Evolutionary conservation across 2,329 filamentous ascomycete genomes (phyloP).

Genomic region (Hyphodiscus sp.): DNA sequence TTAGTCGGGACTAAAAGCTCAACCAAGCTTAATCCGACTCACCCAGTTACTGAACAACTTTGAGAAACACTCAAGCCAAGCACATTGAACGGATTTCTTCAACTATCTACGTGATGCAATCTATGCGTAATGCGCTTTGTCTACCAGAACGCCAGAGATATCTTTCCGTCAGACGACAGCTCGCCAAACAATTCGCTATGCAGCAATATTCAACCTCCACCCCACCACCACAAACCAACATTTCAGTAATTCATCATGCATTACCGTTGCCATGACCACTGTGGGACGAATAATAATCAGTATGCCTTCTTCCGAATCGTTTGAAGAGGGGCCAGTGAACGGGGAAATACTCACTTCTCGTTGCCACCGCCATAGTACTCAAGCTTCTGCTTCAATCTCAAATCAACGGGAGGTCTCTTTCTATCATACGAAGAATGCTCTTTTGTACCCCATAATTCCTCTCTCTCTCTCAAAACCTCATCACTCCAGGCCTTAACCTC

Average conservation of each 20-base stretch:
- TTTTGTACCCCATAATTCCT: slow-evolving; percentile 58
- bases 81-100: too few relatives aligned
- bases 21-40: neutral
- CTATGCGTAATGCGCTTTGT: neutral
- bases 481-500: slow-evolving; percentile 78
- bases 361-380: slow-evolving; percentile 14
- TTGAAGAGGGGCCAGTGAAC: too few relatives aligned
- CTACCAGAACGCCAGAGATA: slow-evolving; percentile 5
- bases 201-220: neutral
- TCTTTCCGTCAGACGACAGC: neutral
- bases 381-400: slow-evolving; percentile 8
- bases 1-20: neutral
- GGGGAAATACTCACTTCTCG: neutral
- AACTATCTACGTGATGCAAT: too few relatives aligned
- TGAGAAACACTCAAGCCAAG: too few relatives aligned
- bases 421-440: slow-evolving; percentile 29
- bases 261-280: neutral
- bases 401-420: slow-evolving; percentile 2
- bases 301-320: neutral
- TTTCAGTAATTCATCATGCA: neutral
- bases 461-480: slow-evolving; percentile 69
- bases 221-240: neutral
- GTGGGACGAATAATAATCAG: neutral
- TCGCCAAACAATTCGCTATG: neutral
- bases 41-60: too few relatives aligned